A percentile compares a stretch with the other conserved stretches of the same genome.
These are phyloP conservation scores for Caryopteris hybrid DNA, from an alignment of 305 asterid species.

Conservation along the genomic window DNA sequence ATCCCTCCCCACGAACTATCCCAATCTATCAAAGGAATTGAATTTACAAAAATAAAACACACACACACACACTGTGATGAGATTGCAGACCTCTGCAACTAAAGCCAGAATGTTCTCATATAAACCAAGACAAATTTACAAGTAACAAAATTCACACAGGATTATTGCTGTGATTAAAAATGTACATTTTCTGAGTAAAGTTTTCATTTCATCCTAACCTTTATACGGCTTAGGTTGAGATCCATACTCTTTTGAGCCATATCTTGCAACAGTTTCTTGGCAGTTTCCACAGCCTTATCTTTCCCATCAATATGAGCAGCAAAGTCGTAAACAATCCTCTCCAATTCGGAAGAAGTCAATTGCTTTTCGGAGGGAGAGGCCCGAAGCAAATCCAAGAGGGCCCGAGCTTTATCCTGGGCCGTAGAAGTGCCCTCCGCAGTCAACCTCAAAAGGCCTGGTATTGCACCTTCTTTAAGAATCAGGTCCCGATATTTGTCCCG, in stretches of 20 bases:
- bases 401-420: conserved; percentile 67
- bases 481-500: conserved; percentile 70
- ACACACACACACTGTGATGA: too few relatives aligned
- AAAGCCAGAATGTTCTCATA: too few relatives aligned
- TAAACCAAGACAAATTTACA: conserved; percentile 27
- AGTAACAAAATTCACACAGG: conserved; percentile 22
- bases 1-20: too few relatives aligned
- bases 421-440: conserved; percentile 77
- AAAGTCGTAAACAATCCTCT: conserved; percentile 67
- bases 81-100: too few relatives aligned
- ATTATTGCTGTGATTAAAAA: conserved; percentile 18
- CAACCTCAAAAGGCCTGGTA: conserved; percentile 79
- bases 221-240: conserved; percentile 32
- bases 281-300: conserved; percentile 75
- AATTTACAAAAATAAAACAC: too few relatives aligned
- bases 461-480: conserved; percentile 83
- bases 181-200: conserved; percentile 28
- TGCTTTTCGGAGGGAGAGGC: conserved; percentile 46
- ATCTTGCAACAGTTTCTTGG: conserved; percentile 68
- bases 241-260: conserved; percentile 74
- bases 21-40: too few relatives aligned
- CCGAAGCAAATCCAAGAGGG: conserved; percentile 75
- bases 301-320: conserved; percentile 69
- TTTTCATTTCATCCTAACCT: conserved; percentile 18
- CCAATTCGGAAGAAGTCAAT: conserved; percentile 53